Base-by-base conservation (phyloP, 345 rosid species). In the Geranium rotundifolium region DNA sequence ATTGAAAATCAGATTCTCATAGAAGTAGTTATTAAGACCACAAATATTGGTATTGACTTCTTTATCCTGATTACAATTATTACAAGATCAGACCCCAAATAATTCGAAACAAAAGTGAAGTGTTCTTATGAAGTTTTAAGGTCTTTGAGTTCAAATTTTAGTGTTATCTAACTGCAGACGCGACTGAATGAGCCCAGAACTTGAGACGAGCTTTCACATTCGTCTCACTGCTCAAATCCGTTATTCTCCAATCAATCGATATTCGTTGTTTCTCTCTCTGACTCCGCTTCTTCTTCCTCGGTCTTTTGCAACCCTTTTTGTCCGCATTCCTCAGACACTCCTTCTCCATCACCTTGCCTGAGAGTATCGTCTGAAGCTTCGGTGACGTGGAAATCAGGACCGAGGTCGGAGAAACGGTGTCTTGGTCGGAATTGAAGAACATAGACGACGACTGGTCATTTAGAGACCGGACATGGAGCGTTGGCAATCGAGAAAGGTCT, bases 111-210 rank as follows among this genome's bases (percentile, higher is more conserved):
- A 31, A 31, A 31, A 31, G 37, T 7, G n/a, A 31, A 31, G 7
- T 7, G 7, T 31, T 31, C 4, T 31, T 31, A 3, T 31, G 3
- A 3, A 31, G 4, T 31, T 31, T 31, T 2, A 7, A 31, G 37
- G 37, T 31, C 37, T n/a, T 31, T 7, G 37, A 31, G 37, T 31
- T n/a, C 31, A 17, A 17, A 5, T 14, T 31, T 19, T 37, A 4
- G 17, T 61, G 72, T 72, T 73, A 81, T 82, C 84, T 69, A 31
- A 83, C 82, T 4, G 89, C 75, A 0, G 86, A 80, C 57, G 91
- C 91, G 19, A 83, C 91, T 1, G 79, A 69, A 55, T 83, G 89
- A 64, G 91, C 91, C 91, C 91, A 86, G 18, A 64, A 82, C 76
- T 60, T 80, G 31, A 86, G 77, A 57, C 79, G 76, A 62, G 80